Evolutionary conservation across 1,284 basidiomycete genomes (phyloP).

Genomic region (Tremellales sp.): DNA sequence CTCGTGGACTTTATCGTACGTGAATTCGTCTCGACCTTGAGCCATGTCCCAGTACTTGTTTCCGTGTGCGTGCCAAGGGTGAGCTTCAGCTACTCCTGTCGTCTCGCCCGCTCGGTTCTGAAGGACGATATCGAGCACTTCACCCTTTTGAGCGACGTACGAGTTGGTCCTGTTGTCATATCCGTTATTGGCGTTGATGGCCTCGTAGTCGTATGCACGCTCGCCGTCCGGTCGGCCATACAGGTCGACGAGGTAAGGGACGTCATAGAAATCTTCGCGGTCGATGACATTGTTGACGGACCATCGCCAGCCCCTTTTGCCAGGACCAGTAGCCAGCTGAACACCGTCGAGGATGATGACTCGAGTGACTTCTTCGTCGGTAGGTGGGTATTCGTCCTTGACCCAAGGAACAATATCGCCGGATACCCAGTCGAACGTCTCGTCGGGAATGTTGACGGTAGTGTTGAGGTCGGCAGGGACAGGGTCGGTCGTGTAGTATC

Average conservation of each 20-base stretch:
- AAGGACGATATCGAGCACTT: constrained; percentile 11
- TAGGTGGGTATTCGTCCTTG: constrained; percentile 1
- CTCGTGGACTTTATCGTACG: constrained; percentile 5
- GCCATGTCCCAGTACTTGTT: constrained; percentile 17
- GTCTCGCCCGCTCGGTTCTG: constrained; percentile 5
- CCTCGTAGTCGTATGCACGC: constrained; percentile 1
- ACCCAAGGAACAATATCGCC: constrained; percentile 1
- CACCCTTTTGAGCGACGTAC: constrained; percentile 9
- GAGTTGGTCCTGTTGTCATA: constrained; percentile 6
- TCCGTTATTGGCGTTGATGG: constrained; percentile 4
- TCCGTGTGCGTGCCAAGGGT: constrained; percentile 14
- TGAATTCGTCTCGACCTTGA: constrained; percentile 9
- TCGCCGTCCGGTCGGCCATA: not conserved
- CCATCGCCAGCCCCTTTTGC: constrained; percentile 1
- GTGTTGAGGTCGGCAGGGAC: not conserved
- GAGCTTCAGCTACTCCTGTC: constrained; percentile 8
- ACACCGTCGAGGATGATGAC: constrained; percentile 4
- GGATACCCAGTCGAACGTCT: constrained; percentile 7
- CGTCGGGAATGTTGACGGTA: constrained; percentile 6
- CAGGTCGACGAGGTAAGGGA: constrained; percentile 3
- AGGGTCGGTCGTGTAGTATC: not conserved
- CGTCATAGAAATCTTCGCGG: not conserved
- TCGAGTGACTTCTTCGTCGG: constrained; percentile 7
- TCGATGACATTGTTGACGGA: constrained; percentile 6
- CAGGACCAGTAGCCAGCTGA: constrained; percentile 1